Evolutionary conservation across 257 asterid species (phyloP).

Genomic region (Nicotiana tomentosiformis): DNA sequence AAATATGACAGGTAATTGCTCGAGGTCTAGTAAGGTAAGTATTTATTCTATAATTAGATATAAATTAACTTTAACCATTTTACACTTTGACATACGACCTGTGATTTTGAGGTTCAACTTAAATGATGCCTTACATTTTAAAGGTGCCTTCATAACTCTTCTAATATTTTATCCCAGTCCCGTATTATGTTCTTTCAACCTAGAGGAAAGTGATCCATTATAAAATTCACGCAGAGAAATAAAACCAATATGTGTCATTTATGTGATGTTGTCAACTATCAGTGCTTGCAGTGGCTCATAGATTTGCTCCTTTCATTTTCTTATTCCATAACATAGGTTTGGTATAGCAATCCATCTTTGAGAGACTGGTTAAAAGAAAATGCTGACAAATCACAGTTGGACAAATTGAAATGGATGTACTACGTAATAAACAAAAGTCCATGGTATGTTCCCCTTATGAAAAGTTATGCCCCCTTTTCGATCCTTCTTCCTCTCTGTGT

Average conservation of each 20-base stretch:
- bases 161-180: not conserved
- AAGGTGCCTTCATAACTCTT: conserved; percentile 1
- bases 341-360: conserved; percentile 83
- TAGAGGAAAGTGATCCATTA: not conserved
- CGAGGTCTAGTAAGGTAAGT: not conserved
- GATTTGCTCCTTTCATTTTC: not conserved
- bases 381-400: conserved; percentile 58
- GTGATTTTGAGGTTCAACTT: not conserved
- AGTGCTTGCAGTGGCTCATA: conserved; percentile 3
- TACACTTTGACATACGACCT: not conserved
- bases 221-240: not conserved
- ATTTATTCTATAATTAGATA: not conserved
- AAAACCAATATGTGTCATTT: not conserved
- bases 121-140: not conserved
- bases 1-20: not conserved
- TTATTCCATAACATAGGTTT: conserved; percentile 49
- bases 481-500: not conserved
- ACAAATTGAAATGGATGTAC: conserved; percentile 76
- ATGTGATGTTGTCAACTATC: not conserved
- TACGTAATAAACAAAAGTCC: conserved; percentile 82
- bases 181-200: not conserved
- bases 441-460: conserved; percentile 44
- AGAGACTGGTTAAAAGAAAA: conserved; percentile 78
- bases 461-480: not conserved
- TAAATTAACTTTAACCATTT: not conserved